Evolutionary conservation across 1,139 yeast genomes (phyloP), one percentile per base, ranked within the genome.

Genomic region (Scheffersomyces segobiensis): DNA sequence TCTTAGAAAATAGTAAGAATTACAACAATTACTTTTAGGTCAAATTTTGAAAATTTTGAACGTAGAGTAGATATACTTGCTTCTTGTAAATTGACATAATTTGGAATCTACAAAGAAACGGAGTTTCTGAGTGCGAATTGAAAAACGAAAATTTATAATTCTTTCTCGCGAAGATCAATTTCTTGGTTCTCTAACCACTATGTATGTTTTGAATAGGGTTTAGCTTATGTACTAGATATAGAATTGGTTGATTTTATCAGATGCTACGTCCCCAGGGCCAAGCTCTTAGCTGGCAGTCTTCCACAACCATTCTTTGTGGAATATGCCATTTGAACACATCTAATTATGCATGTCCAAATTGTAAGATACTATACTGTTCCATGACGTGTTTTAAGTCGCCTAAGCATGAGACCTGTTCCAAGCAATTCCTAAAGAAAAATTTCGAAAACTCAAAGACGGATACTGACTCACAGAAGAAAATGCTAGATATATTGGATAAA

Each of bases 331-430:
- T 22, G 32, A 32, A 52, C 18, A 7, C 18, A 5, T 48, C 49
- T 5, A 39, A 49, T 19, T 60, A 60, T 49, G 52, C 57, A 22
- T 60, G 63, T 52, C 62, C 63, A 17, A 48, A 51, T 19, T 60
- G 63, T 49, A 17, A 51, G 14, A 46, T 50, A 21, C n/a, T 32
- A 10, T 60, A 60, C 48, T 60, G 63, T 46, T 57, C 60, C 12
- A 19, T 58, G 17, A 49, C 26, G 17, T 60, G 63, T 49, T 60
- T 56, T 53, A 59, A 59, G 26, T 56, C 60, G 17, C 26, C 53
- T 17, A 42, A 52, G 32, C 63, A 60, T 26, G 19, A 49, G 22
- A 24, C 32, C 14, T 60, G 63, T 48, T 54, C 57, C 14, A 60
- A 59, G 50, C 46, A 54, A 7, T 48, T 48, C 50, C 17, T 20